These are phyloP conservation scores for Daldinia bambusicola DNA, from an alignment of 495 filamentous ascomycete genomes.

Conservation along the genomic window DNA sequence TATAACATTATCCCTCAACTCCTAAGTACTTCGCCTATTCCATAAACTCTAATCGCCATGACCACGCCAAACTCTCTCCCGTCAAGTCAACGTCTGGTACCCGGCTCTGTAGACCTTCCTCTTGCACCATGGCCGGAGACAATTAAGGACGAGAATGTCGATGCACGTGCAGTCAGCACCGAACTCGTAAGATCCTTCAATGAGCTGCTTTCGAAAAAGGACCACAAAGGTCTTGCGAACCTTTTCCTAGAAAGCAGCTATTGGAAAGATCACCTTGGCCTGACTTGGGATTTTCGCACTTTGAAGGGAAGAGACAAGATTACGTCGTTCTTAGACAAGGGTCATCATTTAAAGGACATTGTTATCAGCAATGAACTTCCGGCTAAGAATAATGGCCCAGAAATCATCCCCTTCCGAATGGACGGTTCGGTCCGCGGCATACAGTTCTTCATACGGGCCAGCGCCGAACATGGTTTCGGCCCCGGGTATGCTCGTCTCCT, in stretches of 20 bases:
- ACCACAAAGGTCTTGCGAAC: conserved; percentile 49
- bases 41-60: conserved; percentile 12
- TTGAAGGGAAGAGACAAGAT: conserved; percentile 66
- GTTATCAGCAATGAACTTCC: conserved; percentile 59
- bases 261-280: conserved; percentile 70
- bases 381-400: conserved; percentile 57
- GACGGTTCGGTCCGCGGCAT: conserved; percentile 62
- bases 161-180: conserved; percentile 60
- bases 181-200: conserved; percentile 62
- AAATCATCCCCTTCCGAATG: conserved; percentile 56
- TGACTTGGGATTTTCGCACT: conserved; percentile 70
- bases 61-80: conserved; percentile 32
- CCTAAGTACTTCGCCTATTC: neutral
- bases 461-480: conserved; percentile 65
- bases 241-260: conserved; percentile 68
- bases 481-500: conserved; percentile 67
- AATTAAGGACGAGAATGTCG: conserved; percentile 45
- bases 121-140: conserved; percentile 55
- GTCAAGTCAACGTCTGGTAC: conserved; percentile 67
- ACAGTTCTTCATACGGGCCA: conserved; percentile 62
- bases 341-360: conserved; percentile 55
- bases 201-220: conserved; percentile 50
- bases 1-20: neutral
- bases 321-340: conserved; percentile 56
- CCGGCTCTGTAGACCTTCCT: conserved; percentile 67